phyloP scores from a whole-genome alignment of 2,329 filamentous ascomycete species.

The Penicillium sp. region DNA sequence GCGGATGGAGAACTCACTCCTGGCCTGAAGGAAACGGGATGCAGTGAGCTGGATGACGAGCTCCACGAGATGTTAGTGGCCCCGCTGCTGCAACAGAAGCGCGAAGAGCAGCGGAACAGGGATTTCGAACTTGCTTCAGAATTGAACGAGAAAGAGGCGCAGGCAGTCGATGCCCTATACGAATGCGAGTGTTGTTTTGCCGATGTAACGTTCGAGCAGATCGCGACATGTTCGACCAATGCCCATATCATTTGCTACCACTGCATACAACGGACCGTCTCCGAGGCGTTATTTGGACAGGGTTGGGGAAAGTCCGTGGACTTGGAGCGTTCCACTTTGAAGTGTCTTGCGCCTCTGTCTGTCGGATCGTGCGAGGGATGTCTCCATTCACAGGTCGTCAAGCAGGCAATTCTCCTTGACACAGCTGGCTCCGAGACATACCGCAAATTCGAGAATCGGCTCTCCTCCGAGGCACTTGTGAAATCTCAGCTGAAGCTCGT shows the following conservation, averaged over 20 bases:
- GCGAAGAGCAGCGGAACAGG: constrained; percentile 35
- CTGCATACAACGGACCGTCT: constrained; percentile 76
- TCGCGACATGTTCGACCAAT: constrained; percentile 43
- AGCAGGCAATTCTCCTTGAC: constrained; percentile 66
- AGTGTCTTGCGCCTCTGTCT: constrained; percentile 73
- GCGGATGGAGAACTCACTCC: constrained; percentile 33
- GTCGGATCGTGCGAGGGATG: constrained; percentile 67
- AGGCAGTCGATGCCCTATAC: constrained; percentile 41
- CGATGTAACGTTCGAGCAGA: constrained; percentile 48
- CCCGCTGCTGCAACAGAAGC: constrained; percentile 36
- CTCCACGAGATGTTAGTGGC: constrained; percentile 37
- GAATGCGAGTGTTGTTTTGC: constrained; percentile 50
- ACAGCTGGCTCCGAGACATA: constrained; percentile 68
- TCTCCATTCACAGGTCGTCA: constrained; percentile 66
- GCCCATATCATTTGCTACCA: constrained; percentile 55
- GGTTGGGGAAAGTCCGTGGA: constrained; percentile 82
- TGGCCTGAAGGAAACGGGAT: constrained; percentile 42
- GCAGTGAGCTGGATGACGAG: constrained; percentile 44
- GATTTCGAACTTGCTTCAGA: constrained; percentile 42
- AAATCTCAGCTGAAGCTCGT: constrained; percentile 71
- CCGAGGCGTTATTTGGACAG: constrained; percentile 88
- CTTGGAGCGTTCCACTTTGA: constrained; percentile 66
- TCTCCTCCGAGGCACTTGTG: constrained; percentile 71
- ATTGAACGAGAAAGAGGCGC: constrained; percentile 45
- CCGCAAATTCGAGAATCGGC: constrained; percentile 70